Conservation (phyloP, 192 early-diverging fungal species). For the Helicostylum pulchrum region DNA sequence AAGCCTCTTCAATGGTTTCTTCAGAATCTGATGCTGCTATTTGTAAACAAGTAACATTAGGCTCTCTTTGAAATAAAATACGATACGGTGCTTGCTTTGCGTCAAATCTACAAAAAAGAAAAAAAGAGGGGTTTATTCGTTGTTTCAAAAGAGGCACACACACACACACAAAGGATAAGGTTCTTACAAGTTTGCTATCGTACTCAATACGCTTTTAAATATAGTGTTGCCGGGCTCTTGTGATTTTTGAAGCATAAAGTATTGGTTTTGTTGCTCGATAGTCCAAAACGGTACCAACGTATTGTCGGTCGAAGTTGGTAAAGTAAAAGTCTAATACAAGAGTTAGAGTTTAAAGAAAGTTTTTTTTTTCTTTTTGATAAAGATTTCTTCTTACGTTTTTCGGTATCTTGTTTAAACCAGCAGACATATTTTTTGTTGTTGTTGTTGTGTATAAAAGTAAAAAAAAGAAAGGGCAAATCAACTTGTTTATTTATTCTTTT, state of each 20-base stretch:
- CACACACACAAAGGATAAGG: background rate
- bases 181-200: constrained; percentile 83
- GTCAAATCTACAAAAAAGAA: constrained; percentile 59
- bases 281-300: constrained; percentile 63
- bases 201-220: constrained; percentile 70
- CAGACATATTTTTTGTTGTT: background rate
- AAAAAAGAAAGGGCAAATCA: background rate
- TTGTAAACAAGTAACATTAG: constrained; percentile 56
- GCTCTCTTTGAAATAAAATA: constrained; percentile 67
- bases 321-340: constrained; percentile 33
- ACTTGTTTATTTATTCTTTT: too few relatives aligned
- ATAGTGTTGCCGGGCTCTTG: constrained; percentile 52
- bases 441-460: background rate
- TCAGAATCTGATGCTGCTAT: constrained; percentile 77
- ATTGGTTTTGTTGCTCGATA: constrained; percentile 52
- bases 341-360: too few relatives aligned
- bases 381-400: background rate
- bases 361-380: too few relatives aligned
- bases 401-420: background rate
- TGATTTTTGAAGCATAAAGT: constrained; percentile 69
- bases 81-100: constrained; percentile 88
- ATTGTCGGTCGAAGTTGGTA: constrained; percentile 48
- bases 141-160: too few relatives aligned
- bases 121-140: background rate
- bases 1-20: constrained; percentile 79